A percentile compares a stretch with the other conserved stretches of the same genome.
Conservation (phyloP, 2,329 filamentous ascomycete genomes). For the Penicillium sp. region DNA sequence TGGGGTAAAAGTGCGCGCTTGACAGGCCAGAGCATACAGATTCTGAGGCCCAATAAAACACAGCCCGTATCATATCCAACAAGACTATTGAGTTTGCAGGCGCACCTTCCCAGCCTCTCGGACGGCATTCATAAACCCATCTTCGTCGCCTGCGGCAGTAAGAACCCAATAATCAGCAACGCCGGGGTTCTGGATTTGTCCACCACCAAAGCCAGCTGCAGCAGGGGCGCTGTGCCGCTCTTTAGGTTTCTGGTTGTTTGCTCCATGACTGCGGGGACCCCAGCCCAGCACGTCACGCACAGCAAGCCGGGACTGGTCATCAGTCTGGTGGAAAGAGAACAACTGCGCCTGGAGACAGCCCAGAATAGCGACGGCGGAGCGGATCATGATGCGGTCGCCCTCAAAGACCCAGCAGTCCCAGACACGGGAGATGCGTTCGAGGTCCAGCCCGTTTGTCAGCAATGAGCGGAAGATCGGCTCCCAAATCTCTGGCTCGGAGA, state of each 20-base stretch:
- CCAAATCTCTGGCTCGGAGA: slow-evolving; percentile 41
- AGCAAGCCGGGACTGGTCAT: slow-evolving; percentile 31
- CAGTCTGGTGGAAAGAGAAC: slow-evolving; percentile 31
- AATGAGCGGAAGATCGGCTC: slow-evolving; percentile 48
- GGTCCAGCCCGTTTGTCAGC: slow-evolving; percentile 44
- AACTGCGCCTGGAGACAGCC: slow-evolving; percentile 39
- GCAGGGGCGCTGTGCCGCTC: slow-evolving; percentile 33
- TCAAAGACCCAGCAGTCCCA: slow-evolving; percentile 58
- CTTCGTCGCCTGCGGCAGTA: slow-evolving; percentile 32
- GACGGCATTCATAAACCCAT: slow-evolving; percentile 37
- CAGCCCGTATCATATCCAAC: not conserved
- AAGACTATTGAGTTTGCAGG: slow-evolving; percentile 7
- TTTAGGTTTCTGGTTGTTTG: slow-evolving; percentile 22
- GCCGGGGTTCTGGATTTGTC: slow-evolving; percentile 29
- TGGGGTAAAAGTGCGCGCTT: slow-evolving; percentile 1
- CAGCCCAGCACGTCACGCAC: slow-evolving; percentile 31
- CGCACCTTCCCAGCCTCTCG: slow-evolving; percentile 37
- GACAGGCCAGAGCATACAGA: not conserved
- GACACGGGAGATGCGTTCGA: slow-evolving; percentile 48
- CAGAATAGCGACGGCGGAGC: slow-evolving; percentile 38
- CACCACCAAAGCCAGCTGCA: slow-evolving; percentile 30
- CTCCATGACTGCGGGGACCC: slow-evolving; percentile 30
- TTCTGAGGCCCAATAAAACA: not conserved
- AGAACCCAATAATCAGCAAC: slow-evolving; percentile 38
- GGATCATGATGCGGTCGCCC: slow-evolving; percentile 45